Evolutionary conservation across 805 yeast genomes (phyloP), one percentile per base, ranked within the genome.

Genomic region (Saturnispora ahearnii): DNA sequence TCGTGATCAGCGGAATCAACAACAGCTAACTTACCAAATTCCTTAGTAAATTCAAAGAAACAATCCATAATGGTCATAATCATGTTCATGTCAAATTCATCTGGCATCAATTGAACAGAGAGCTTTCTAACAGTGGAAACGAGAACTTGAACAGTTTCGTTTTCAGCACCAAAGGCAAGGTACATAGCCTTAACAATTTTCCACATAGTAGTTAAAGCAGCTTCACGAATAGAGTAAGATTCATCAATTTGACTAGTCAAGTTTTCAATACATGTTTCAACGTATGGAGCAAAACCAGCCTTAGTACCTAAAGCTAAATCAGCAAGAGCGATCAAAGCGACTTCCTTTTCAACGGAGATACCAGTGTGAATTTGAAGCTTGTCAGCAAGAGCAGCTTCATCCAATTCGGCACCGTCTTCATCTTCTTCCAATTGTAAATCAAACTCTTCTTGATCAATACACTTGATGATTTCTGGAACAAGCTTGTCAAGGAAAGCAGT

Each of bases 301-400:
- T 89, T 85, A 45, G 96, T 86, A 59, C 95, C 96, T 49, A 77
- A 68, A 47, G 96, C 96, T 64, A 90, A 78, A 64, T 93, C 98
- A 45, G 87, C 79, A 57, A 89, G 70, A 7, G 96, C 93, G 61
- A 88, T 87, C 43, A 90, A 77, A n/a, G 96, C 96, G 57, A 88
- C 87, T 71, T 90, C 96, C 70, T 91, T 91, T 71, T 91, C 99
- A 59, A 87, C 84, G 57, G 97, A 87, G 60, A 93, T 80, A 73
- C 96, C 97, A 46, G 96, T 85, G 76, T 89, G 90, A 55, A 93
- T 89, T 59, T 87, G 84, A 68, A 87, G 73, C 54, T 84, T 84
- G 60, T 84, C 84, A 53, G 77, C 81, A 51, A 79, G 64, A 46
- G 81, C 87, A 51, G 79, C 87, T 44, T 76, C 81, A 50, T 73